Evolutionary conservation across 192 early-diverging fungal genomes (phyloP), one percentile per base, ranked within the genome.

Genomic region (Mycoemilia scoparia): DNA sequence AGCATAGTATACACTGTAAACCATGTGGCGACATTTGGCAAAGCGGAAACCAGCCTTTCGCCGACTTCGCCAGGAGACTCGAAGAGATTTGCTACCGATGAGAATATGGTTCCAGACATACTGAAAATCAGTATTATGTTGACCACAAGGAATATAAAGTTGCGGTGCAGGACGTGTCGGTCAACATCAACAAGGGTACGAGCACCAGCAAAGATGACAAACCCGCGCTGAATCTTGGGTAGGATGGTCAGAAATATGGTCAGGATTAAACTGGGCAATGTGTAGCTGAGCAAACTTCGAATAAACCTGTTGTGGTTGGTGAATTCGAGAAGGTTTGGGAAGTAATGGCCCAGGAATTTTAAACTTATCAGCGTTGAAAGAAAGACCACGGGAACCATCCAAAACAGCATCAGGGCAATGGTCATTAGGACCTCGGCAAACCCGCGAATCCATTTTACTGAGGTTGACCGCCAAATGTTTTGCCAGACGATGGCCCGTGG

Each of bases 51-150:
- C 6, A 85, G 55, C 14, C 67, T 46, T 7, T 54, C 38, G 36
- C 74, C 55, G 24, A 82, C 60, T 6, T 68, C 50, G 22, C 65
- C 65, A 20, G 76, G 66, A 38, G 79, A 63, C 20, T 77, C 68
- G 22, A 77, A 57, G 9, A 85, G 57, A 16, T 77, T 71, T 34
- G 64, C 60, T 11, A 77, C 13, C 1, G 71, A 48, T 28, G 72
- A 69, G 40, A 66, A 71, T 21, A 77, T 46, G 3, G 82, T 61
- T 19, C 74, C 70, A 2, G 68, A 67, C 24, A 82, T 50, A 1
- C 73, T 74, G 21, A 82, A 71, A n/a, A 82, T 64, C 5, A 85
- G 44, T 17, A 85, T 45, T 7, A 79, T 69, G 58, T 80, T 83
- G 50, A 81, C 62, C 9, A 85, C 46, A 36, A 78, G 55, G 34